A percentile compares a stretch with the other conserved stretches of the same genome.
These are phyloP conservation scores for Pythium chondricola DNA, from an alignment of 352 stramenopile genomes.

Conservation along the genomic window DNA sequence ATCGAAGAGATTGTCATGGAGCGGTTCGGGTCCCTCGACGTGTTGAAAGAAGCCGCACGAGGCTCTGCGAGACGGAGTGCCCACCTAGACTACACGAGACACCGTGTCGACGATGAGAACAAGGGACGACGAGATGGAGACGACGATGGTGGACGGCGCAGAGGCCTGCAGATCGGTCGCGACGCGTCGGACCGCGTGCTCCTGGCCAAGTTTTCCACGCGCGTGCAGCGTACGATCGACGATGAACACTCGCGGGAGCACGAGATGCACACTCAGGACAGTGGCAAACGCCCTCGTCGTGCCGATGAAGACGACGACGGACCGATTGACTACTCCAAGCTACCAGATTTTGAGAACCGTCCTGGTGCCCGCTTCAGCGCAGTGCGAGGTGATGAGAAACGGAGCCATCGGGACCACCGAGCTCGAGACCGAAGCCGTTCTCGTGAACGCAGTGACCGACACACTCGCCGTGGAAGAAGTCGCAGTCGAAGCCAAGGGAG, in stretches of 20 bases:
- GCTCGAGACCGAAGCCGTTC: conserved; percentile 25
- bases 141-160: conserved; percentile 11
- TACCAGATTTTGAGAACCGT: conserved; percentile 62
- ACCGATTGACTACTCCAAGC: conserved; percentile 74
- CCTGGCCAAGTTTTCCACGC: conserved; percentile 50
- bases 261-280: neutral
- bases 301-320: conserved; percentile 33
- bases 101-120: conserved; percentile 20
- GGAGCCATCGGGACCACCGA: neutral
- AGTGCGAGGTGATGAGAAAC: conserved; percentile 11
- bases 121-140: neutral
- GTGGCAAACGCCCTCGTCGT: neutral
- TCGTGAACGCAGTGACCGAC: conserved; percentile 13
- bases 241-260: neutral
- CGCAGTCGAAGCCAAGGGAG: conserved; percentile 9
- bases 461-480: conserved; percentile 26
- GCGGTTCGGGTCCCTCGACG: conserved; percentile 47
- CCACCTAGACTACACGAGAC: conserved; percentile 68
- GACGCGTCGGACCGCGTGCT: conserved; percentile 58
- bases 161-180: conserved; percentile 32
- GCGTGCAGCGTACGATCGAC: conserved; percentile 44
- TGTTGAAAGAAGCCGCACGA: conserved; percentile 42
- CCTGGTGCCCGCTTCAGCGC: conserved; percentile 16
- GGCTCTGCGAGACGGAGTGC: conserved; percentile 44
- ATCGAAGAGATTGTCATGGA: conserved; percentile 60